Conservation (phyloP, 768 basidiomycete species). For the Peribolospora kevripleyi region DNA sequence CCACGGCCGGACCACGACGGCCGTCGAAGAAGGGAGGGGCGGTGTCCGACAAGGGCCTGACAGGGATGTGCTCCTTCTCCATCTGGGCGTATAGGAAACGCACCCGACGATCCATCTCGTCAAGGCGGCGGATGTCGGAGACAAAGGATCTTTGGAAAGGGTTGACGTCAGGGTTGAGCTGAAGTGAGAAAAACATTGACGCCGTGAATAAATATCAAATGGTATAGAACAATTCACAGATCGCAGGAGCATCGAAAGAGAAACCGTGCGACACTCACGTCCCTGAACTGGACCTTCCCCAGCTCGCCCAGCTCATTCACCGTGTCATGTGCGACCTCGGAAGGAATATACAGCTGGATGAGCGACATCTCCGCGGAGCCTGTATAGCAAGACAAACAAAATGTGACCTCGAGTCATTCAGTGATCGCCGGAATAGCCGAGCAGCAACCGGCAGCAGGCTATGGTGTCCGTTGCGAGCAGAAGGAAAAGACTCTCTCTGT, state of each 20-base stretch:
- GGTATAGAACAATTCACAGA: slow-evolving; percentile 1
- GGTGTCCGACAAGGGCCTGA: slow-evolving; percentile 66
- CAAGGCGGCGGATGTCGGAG: slow-evolving; percentile 77
- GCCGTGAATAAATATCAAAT: not conserved
- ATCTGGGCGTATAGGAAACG: slow-evolving; percentile 75
- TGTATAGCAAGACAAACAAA: slow-evolving; percentile 16
- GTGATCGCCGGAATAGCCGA: no score
- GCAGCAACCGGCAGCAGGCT: no score
- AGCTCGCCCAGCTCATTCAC: slow-evolving; percentile 86
- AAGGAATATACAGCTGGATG: slow-evolving; percentile 73
- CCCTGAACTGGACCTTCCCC: slow-evolving; percentile 89
- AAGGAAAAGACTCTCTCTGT: no score
- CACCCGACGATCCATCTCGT: slow-evolving; percentile 85
- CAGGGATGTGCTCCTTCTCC: slow-evolving; percentile 55
- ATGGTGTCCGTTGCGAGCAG: no score
- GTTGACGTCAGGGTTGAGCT: slow-evolving; percentile 87
- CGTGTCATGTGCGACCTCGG: slow-evolving; percentile 91
- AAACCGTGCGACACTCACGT: slow-evolving; percentile 31
- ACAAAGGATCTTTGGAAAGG: slow-evolving; percentile 97
- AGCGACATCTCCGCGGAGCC: slow-evolving; percentile 96
- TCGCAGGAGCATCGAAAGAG: not conserved
- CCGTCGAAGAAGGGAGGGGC: slow-evolving; percentile 57
- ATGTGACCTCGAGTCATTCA: no score
- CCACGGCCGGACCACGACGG: slow-evolving; percentile 71
- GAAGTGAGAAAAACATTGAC: not conserved